phyloP scores from a whole-genome alignment of 352 stramenopile species.

The Pythium plurisporium region DNA sequence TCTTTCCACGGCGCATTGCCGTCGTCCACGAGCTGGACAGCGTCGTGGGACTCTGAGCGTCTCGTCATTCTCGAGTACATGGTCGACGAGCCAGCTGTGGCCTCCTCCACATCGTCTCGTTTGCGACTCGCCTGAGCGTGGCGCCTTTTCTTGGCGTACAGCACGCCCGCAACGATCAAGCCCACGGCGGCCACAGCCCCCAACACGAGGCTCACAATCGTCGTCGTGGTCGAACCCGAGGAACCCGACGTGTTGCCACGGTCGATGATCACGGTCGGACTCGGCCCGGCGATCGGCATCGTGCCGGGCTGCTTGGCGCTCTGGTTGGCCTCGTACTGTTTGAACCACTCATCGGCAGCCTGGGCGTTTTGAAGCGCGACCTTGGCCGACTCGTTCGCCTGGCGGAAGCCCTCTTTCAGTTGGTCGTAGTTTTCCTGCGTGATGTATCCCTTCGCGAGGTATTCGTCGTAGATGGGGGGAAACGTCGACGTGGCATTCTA shows the following conservation, averaged over 20 bases:
- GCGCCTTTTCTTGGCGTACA: conserved; percentile 1
- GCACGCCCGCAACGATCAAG: background rate
- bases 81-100: background rate
- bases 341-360: conserved; percentile 1
- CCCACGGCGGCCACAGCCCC: background rate
- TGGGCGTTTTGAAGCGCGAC: conserved; percentile 5
- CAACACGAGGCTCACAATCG: background rate
- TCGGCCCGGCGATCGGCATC: background rate
- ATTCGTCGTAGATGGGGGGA: conserved; percentile 3
- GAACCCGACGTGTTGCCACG: background rate
- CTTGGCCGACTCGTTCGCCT: conserved; percentile 5
- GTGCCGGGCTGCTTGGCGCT: background rate
- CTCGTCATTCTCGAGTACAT: conserved; percentile 2
- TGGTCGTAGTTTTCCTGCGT: conserved; percentile 13
- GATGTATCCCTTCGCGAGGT: conserved; percentile 4
- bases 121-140: background rate
- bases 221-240: background rate
- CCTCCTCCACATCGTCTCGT: background rate
- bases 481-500: conserved; percentile 10
- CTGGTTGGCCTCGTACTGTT: conserved; percentile 8
- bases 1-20: conserved; percentile 1
- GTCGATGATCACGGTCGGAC: background rate
- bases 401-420: background rate
- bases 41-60: background rate
- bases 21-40: background rate